Evolutionary conservation across 306 rosid species (phyloP).

Genomic region (Vachellia collinsii): DNA sequence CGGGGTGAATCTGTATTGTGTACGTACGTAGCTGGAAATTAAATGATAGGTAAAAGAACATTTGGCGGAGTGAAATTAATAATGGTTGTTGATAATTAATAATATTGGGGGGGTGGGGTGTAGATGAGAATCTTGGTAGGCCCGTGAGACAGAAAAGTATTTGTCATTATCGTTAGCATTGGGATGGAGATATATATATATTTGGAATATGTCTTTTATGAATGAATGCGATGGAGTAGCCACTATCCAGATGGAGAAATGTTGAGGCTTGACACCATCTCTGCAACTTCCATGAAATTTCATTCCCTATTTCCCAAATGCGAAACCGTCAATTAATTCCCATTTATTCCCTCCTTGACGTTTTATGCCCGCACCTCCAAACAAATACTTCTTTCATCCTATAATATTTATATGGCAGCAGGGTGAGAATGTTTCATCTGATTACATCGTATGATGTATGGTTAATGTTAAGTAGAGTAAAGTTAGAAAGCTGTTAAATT

Average conservation of each 20-base stretch:
- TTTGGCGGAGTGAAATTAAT: neutral
- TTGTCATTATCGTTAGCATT: slow-evolving; percentile 33
- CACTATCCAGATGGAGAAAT: slow-evolving; percentile 38
- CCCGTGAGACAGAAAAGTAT: slow-evolving; percentile 29
- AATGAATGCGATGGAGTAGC: slow-evolving; percentile 45
- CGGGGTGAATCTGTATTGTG: slow-evolving; percentile 31
- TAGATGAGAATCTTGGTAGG: slow-evolving; percentile 40
- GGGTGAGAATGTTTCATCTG: too few relatives aligned
- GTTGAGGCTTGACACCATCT: slow-evolving; percentile 41
- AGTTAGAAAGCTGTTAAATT: too few relatives aligned
- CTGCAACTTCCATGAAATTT: slow-evolving; percentile 57
- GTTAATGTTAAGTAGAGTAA: too few relatives aligned
- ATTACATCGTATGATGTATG: too few relatives aligned
- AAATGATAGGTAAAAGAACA: neutral
- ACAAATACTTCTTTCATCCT: too few relatives aligned
- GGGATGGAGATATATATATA: slow-evolving; percentile 24
- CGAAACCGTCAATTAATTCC: slow-evolving; percentile 36
- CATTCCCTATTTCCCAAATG: slow-evolving; percentile 37
- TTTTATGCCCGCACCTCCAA: neutral
- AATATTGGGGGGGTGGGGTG: neutral
- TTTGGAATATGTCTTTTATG: slow-evolving; percentile 38
- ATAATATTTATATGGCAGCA: too few relatives aligned
- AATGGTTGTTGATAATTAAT: slow-evolving; percentile 6
- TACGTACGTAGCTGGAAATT: slow-evolving; percentile 30
- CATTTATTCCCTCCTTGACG: neutral